Conservation (phyloP, 2,329 filamentous ascomycete species). For the Venturia carpophila region DNA sequence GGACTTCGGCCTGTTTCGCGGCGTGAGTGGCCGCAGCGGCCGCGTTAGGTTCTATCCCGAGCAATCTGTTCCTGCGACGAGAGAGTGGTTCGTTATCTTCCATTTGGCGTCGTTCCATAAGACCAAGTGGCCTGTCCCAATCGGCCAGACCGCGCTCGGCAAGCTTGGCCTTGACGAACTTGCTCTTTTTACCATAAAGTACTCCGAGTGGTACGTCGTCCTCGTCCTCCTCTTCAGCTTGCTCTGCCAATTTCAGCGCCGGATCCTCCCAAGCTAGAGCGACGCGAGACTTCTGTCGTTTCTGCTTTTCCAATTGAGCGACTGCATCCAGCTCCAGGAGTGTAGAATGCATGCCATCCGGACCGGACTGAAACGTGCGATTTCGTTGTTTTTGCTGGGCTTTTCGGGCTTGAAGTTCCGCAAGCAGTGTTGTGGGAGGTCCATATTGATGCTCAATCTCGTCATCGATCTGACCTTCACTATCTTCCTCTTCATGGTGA, state of each 20-base stretch:
- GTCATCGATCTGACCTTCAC: conserved; percentile 36
- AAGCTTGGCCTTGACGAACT: conserved; percentile 40
- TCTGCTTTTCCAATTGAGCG: conserved; percentile 71
- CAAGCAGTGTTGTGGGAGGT: conserved; percentile 80
- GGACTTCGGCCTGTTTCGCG: conserved; percentile 26
- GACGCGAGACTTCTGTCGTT: conserved; percentile 66
- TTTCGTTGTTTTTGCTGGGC: conserved; percentile 77
- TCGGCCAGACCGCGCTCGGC: conserved; percentile 42
- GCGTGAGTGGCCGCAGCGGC: not conserved
- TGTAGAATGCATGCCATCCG: conserved; percentile 82
- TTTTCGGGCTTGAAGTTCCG: conserved; percentile 86
- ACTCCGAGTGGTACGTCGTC: conserved; percentile 85
- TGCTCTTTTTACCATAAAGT: conserved; percentile 57
- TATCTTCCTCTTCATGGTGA: conserved; percentile 38
- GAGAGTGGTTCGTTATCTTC: conserved; percentile 91
- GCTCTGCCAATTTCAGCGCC: conserved; percentile 30
- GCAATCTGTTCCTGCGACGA: conserved; percentile 64
- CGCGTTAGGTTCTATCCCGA: conserved; percentile 38
- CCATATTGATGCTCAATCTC: conserved; percentile 49
- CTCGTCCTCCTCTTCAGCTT: conserved; percentile 51
- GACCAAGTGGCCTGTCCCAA: conserved; percentile 58
- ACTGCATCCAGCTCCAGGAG: conserved; percentile 86
- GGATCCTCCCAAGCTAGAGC: conserved; percentile 86
- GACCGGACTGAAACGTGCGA: conserved; percentile 54
- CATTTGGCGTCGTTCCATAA: conserved; percentile 73